Base-by-base conservation (phyloP, 2,329 filamentous ascomycete species). In the Juglanconis sp. region DNA sequence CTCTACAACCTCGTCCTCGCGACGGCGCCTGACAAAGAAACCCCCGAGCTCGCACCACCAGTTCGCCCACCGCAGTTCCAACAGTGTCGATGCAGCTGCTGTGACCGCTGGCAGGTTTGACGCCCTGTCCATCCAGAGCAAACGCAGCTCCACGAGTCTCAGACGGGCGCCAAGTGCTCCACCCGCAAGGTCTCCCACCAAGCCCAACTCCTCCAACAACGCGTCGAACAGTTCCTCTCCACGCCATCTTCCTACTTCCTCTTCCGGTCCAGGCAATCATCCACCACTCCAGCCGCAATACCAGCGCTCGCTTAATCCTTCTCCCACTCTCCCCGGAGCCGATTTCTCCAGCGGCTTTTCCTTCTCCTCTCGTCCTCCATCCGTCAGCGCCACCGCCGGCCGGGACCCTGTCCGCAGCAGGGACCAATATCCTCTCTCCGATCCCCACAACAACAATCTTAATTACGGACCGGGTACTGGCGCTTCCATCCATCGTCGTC, bases 21-120 rank as follows among this genome's bases (percentile, higher is more conserved):
- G 86, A 74, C 83, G 84, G 74, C 80, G 76, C 71, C 82, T 88
- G 66, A 82, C 83, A 70, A 88, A 88, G 78, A 86, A 85, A 72
- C 83, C 83, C 60, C 82, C 78, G 30, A 74, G 81, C 53, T 75
- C 77, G 48, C 64, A 67, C 44, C 75, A 79, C 66, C 74, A 78
- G 47, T 62, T 66, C 36, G 74, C 79, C 66, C 75, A 78, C 64
- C 77, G 81, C 70, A 76, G 76, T 66, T 77, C 79, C 64, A 77
- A 77, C 70, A 78, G 76, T 71, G 74, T 81, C 76, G 81, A 84
- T 77, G 48, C 55, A 49, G 48, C 36, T 40, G 55, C 30, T 48
- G 49, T 36, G 35, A n/a, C 36, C 35, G 46, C 54, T 5, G 54
- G 54, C 75, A 74, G 76, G 67, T 77, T 79, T 76, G 83, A 86